Percentiles rank a stretch among this genome's conserved stretches.
Evolutionary conservation across 495 filamentous ascomycete species (phyloP).

Genomic region (Neurospora intermedia): DNA sequence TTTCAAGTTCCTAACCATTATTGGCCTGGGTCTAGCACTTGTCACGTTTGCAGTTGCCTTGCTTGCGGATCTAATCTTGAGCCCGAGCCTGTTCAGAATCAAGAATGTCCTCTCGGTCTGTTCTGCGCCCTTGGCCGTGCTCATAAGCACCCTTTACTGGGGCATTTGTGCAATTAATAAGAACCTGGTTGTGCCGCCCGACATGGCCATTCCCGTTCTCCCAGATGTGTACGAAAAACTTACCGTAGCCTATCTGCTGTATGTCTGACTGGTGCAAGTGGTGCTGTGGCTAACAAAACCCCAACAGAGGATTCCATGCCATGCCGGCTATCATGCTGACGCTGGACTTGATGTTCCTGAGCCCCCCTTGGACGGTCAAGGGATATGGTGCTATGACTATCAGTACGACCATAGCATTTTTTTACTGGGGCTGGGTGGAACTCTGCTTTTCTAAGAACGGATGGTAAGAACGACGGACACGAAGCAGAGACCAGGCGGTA

Average conservation of each 20-base stretch:
- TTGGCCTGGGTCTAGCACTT: constrained; percentile 61
- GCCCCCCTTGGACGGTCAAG: constrained; percentile 69
- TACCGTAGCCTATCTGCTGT: background rate
- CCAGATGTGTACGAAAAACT: constrained; percentile 42
- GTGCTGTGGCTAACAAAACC: background rate
- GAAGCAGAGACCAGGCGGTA: background rate
- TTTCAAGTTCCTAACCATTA: constrained; percentile 76
- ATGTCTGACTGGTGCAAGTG: background rate
- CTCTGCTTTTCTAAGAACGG: constrained; percentile 65
- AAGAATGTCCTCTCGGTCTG: constrained; percentile 69
- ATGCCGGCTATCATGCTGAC: constrained; percentile 60
- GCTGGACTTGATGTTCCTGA: constrained; percentile 62
- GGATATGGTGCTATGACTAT: constrained; percentile 48
- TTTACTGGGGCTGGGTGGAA: constrained; percentile 87
- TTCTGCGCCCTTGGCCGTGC: constrained; percentile 66
- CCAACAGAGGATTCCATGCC: constrained; percentile 55
- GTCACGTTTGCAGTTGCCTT: constrained; percentile 58
- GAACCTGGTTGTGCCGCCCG: constrained; percentile 36
- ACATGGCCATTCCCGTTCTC: constrained; percentile 31
- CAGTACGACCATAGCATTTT: constrained; percentile 53
- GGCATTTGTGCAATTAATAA: constrained; percentile 58
- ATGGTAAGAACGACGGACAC: constrained; percentile 37
- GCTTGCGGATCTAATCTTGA: constrained; percentile 65
- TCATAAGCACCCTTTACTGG: constrained; percentile 85
- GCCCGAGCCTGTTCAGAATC: constrained; percentile 49